A percentile compares a stretch with the other conserved stretches of the same genome.
phyloP scores from a whole-genome alignment of 2,329 filamentous ascomycete genomes.

The Fusarium setosum region DNA sequence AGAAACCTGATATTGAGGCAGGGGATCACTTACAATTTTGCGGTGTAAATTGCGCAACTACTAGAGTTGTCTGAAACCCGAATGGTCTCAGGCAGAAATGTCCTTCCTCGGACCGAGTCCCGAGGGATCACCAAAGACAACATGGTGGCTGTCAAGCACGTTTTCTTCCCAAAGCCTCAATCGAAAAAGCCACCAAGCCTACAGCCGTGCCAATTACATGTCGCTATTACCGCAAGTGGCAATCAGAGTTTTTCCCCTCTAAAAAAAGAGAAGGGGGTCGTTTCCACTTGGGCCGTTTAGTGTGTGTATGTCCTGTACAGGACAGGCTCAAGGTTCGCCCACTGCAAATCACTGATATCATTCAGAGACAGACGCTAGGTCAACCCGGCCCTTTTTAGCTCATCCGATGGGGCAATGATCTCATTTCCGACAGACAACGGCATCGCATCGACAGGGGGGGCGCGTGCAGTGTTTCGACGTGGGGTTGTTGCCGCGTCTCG shows the following conservation, averaged over 20 bases:
- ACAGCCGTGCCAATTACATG: constrained; percentile 25
- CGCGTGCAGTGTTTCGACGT: constrained; percentile 9
- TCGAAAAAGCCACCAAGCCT: background rate
- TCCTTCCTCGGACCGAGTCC: background rate
- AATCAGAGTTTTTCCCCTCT: constrained; percentile 3
- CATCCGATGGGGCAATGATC: constrained; percentile 37
- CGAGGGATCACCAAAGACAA: background rate
- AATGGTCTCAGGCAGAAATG: background rate
- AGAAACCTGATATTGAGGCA: too few relatives aligned
- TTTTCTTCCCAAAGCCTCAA: background rate
- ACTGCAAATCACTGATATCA: constrained; percentile 29
- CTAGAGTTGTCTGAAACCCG: background rate
- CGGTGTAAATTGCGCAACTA: background rate
- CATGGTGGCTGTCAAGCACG: background rate
- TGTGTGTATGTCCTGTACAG: background rate
- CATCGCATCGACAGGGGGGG: constrained; percentile 1
- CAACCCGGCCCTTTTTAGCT: constrained; percentile 28
- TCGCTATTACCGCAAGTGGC: background rate
- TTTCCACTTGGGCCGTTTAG: too few relatives aligned
- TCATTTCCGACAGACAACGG: constrained; percentile 17
- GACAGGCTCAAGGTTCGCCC: background rate
- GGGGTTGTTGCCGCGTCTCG: constrained; percentile 9
- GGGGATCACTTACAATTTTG: too few relatives aligned
- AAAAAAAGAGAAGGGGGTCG: background rate
- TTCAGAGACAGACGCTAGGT: constrained; percentile 11